Evolutionary conservation across 2,329 filamentous ascomycete species (phyloP).

Genomic region (Fusarium lateritium): DNA sequence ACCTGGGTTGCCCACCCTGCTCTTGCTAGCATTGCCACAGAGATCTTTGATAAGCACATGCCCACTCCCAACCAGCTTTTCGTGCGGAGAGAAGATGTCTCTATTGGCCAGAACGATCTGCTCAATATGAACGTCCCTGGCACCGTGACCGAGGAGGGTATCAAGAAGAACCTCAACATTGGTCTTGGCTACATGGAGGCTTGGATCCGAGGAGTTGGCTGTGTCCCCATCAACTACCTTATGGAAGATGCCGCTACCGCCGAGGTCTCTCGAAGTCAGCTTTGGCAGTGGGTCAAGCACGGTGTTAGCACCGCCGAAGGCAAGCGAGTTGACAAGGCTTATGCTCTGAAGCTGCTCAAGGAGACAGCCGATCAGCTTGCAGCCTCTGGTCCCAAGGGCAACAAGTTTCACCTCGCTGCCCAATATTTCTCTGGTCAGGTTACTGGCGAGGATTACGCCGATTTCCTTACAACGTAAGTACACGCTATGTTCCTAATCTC

Average conservation of each 20-base stretch:
- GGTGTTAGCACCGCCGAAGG: constrained; percentile 84
- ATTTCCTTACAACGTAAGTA: constrained; percentile 89
- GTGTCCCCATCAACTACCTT: constrained; percentile 96
- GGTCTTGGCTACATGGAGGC: constrained; percentile 99
- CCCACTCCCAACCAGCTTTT: constrained; percentile 98
- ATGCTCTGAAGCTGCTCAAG: constrained; percentile 86
- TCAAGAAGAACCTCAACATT: constrained; percentile 98
- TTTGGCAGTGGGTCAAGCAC: constrained; percentile 94
- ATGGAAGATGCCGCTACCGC: constrained; percentile 99
- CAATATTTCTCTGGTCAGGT: constrained; percentile 95
- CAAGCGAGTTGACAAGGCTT: constrained; percentile 93
- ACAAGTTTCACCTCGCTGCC: constrained; percentile 91
- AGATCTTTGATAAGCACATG: constrained; percentile 99
- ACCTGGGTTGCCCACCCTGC: constrained; percentile 99
- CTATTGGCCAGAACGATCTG: constrained; percentile 88
- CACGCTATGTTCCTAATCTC: not conserved
- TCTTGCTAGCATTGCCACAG: constrained; percentile 87
- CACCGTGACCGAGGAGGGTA: constrained; percentile 91
- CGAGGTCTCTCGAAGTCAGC: constrained; percentile 92
- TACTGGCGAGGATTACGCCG: constrained; percentile 96
- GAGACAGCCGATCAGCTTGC: constrained; percentile 86
- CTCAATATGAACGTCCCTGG: constrained; percentile 99
- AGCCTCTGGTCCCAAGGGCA: constrained; percentile 83
- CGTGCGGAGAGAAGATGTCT: constrained; percentile 89
- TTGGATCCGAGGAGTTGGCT: constrained; percentile 94